A percentile compares a stretch with the other conserved stretches of the same genome.
Conservation (phyloP, 345 rosid species). For the Gossypium bickii region DNA sequence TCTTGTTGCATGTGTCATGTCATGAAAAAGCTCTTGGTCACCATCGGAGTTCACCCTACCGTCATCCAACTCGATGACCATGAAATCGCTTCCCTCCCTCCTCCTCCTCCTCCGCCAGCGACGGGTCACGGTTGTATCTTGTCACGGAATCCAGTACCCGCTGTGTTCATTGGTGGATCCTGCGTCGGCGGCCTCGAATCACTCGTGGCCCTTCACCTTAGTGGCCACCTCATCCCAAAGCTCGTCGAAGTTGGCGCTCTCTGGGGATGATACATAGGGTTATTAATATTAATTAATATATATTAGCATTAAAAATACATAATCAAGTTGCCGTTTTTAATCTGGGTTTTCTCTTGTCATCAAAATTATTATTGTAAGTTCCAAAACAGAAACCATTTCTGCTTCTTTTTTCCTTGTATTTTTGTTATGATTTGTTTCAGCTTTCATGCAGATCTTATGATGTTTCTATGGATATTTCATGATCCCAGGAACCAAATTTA, state of each 20-base stretch:
- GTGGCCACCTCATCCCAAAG: conserved; percentile 81
- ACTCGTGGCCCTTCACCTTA: conserved; percentile 78
- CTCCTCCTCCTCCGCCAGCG: conserved; percentile 37
- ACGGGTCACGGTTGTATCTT: conserved; percentile 18
- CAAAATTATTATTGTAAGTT: background rate
- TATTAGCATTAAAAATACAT: conserved; percentile 4
- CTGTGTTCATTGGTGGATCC: conserved; percentile 76
- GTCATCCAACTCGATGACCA: conserved; percentile 85
- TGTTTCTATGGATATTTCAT: background rate
- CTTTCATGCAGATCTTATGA: conserved; percentile 7
- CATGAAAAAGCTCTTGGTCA: conserved; percentile 74
- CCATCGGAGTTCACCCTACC: conserved; percentile 82
- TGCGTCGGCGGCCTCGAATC: conserved; percentile 86
- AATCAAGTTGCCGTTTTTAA: background rate
- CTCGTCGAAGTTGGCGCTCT: conserved; percentile 86
- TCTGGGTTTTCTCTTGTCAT: background rate
- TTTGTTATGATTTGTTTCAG: background rate
- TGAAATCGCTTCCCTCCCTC: conserved; percentile 72
- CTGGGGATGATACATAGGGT: conserved; percentile 39
- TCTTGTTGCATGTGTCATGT: conserved; percentile 98
- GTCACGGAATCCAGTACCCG: conserved; percentile 34
- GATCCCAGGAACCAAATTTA: background rate
- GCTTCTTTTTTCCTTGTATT: background rate
- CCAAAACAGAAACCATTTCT: too few relatives aligned
- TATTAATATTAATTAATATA: background rate